phyloP scores from a whole-genome alignment of 306 rosid genomes.

The Gynostemma pentaphyllum region DNA sequence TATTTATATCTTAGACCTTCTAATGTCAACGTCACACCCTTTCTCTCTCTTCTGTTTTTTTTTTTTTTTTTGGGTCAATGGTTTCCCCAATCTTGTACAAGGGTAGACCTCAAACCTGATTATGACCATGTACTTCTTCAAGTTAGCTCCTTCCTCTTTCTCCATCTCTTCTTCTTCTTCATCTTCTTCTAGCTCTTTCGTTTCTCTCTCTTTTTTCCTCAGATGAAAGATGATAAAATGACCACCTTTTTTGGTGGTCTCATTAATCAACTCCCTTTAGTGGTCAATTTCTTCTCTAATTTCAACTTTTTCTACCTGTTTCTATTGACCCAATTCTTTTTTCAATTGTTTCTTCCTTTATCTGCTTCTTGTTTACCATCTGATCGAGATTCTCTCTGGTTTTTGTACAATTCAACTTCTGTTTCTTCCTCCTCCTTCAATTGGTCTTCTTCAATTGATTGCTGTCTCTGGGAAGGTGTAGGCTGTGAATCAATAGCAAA shows the following conservation, averaged over 20 bases:
- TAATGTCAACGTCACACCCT: slow-evolving; percentile 10
- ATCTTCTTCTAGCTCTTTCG: not conserved
- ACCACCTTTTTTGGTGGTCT: slow-evolving; percentile 10
- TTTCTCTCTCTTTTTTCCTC: not conserved
- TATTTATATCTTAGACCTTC: slow-evolving; percentile 9
- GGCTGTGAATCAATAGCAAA: slow-evolving; percentile 19
- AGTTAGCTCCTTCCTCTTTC: slow-evolving; percentile 4
- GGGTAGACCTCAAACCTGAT: slow-evolving; percentile 24
- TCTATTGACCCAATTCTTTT: not conserved
- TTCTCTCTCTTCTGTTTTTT: not conserved
- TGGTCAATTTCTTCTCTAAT: slow-evolving; percentile 2
- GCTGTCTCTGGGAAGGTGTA: slow-evolving; percentile 79
- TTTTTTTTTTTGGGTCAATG: slow-evolving; percentile 4
- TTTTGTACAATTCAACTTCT: slow-evolving; percentile 19
- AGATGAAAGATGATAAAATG: slow-evolving; percentile 9
- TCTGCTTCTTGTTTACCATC: slow-evolving; percentile 31
- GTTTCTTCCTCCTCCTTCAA: slow-evolving; percentile 27
- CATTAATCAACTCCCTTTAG: slow-evolving; percentile 4
- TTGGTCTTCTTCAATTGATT: slow-evolving; percentile 54
- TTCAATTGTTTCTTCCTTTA: slow-evolving; percentile 9
- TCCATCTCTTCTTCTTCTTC: not conserved
- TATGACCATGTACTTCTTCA: slow-evolving; percentile 10
- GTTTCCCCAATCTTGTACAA: slow-evolving; percentile 13
- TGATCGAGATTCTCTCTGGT: slow-evolving; percentile 42
- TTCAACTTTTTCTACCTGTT: slow-evolving; percentile 18